phyloP scores from a whole-genome alignment of 148 eudicot species.

The Suaeda aralocaspica region DNA sequence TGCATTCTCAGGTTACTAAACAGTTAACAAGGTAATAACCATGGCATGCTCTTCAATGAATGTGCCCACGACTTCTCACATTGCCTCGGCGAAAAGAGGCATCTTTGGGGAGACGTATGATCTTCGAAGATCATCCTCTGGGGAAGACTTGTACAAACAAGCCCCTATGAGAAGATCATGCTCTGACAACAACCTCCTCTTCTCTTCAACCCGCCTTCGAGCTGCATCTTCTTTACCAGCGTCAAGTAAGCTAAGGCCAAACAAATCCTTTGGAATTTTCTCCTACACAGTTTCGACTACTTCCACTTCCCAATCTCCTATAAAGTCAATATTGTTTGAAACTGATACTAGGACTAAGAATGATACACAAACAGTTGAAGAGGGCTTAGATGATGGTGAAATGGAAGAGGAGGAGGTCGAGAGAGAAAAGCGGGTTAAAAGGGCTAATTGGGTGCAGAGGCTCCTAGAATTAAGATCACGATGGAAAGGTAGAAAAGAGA shows the following conservation, averaged over 20 bases:
- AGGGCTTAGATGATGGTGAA: constrained; percentile 3
- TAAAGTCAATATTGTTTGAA: constrained; percentile 39
- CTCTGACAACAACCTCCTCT: constrained; percentile 50
- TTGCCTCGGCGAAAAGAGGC: constrained; percentile 19
- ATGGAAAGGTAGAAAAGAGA: constrained; percentile 45
- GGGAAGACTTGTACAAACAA: constrained; percentile 28
- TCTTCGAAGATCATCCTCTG: constrained; percentile 33
- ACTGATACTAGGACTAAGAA: constrained; percentile 24
- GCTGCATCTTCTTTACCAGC: constrained; percentile 28
- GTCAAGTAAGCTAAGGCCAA: constrained; percentile 40
- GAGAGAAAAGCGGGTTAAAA: constrained; percentile 27
- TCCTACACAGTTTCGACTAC: constrained; percentile 34
- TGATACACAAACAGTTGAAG: constrained; percentile 17
- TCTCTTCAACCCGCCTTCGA: constrained; percentile 30
- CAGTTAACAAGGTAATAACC: background rate
- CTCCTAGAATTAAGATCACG: constrained; percentile 47
- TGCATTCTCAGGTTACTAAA: background rate
- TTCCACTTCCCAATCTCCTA: constrained; percentile 27
- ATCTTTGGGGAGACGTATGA: constrained; percentile 21
- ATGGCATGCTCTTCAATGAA: constrained; percentile 40
- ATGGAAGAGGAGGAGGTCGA: constrained; percentile 27
- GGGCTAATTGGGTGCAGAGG: constrained; percentile 56
- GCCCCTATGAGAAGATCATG: constrained; percentile 36
- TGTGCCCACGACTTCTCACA: constrained; percentile 23
- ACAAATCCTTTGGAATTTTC: constrained; percentile 40